These are phyloP conservation scores for Lactarius hatsudake DNA, from an alignment of 768 basidiomycete genomes.

Conservation along the genomic window DNA sequence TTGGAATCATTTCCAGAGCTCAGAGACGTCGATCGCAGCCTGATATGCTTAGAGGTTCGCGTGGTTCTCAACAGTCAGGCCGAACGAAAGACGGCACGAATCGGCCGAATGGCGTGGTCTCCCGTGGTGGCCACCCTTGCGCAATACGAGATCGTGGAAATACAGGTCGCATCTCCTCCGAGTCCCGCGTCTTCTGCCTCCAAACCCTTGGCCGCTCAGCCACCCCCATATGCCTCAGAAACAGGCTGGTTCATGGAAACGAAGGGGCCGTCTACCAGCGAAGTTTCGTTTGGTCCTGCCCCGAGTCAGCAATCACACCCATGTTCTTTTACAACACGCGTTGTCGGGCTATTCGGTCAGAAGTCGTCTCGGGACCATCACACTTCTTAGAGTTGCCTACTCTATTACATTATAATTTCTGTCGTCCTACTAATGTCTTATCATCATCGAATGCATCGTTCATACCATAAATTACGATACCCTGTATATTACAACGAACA, in stretches of 20 bases:
- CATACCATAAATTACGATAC: not conserved
- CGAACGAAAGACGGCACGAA: conserved; percentile 27
- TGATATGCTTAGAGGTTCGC: conserved; percentile 31
- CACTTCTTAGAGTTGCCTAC: not conserved
- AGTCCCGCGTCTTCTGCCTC: conserved; percentile 8
- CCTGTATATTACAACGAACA: not conserved
- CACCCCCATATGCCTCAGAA: conserved; percentile 19
- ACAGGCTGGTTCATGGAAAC: not conserved
- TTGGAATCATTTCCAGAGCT: conserved; percentile 29
- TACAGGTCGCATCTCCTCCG: conserved; percentile 21
- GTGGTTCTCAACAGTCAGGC: conserved; percentile 23
- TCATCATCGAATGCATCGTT: not conserved
- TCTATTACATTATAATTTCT: not conserved
- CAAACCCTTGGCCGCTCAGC: conserved; percentile 2
- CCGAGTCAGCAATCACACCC: not conserved
- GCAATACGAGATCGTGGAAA: conserved; percentile 33
- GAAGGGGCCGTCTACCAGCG: not conserved
- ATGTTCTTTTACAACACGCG: conserved; percentile 7
- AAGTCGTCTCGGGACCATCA: conserved; percentile 1
- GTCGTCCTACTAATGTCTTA: not conserved
- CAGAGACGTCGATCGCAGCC: conserved; percentile 19
- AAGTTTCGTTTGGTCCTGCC: not conserved
- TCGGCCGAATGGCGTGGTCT: conserved; percentile 32
- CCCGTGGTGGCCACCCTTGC: conserved; percentile 27
- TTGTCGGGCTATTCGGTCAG: conserved; percentile 1